Evolutionary conservation across 768 basidiomycete species (phyloP).

Genomic region (Suillus fuscotomentosus): DNA sequence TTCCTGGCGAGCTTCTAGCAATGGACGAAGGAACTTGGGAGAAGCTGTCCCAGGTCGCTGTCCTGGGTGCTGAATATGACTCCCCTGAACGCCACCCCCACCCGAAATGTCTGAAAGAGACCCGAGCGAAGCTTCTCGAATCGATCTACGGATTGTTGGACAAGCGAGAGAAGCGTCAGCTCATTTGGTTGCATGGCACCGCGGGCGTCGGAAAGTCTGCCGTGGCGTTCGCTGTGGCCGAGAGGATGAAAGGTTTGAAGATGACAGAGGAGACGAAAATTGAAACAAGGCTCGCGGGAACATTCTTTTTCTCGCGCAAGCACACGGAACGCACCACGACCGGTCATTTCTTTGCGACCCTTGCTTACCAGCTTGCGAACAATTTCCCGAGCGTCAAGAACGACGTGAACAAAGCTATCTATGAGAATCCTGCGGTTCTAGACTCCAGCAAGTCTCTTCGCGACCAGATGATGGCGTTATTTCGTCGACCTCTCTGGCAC

Average conservation of each 20-base stretch:
- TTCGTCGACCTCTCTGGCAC: neutral
- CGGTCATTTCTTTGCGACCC: neutral
- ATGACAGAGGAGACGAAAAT: neutral
- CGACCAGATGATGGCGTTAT: neutral
- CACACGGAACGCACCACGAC: neutral
- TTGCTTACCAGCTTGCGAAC: neutral
- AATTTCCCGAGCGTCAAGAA: neutral
- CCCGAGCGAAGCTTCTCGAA: neutral
- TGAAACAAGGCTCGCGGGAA: neutral
- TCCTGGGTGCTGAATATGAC: neutral
- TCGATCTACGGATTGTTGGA: neutral
- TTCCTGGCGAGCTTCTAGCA: neutral
- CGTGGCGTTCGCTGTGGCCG: neutral
- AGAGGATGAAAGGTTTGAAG: neutral
- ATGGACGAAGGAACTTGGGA: neutral
- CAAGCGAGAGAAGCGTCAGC: neutral
- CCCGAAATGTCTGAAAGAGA: neutral
- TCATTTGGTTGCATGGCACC: neutral
- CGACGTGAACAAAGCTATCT: neutral
- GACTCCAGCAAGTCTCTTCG: neutral
- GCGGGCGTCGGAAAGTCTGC: neutral
- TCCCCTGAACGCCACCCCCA: neutral
- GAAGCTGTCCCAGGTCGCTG: neutral
- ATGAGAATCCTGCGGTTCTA: neutral
- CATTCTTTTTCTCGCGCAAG: neutral